phyloP scores from a whole-genome alignment of 495 filamentous ascomycete species.

The Penicillium fimorum region DNA sequence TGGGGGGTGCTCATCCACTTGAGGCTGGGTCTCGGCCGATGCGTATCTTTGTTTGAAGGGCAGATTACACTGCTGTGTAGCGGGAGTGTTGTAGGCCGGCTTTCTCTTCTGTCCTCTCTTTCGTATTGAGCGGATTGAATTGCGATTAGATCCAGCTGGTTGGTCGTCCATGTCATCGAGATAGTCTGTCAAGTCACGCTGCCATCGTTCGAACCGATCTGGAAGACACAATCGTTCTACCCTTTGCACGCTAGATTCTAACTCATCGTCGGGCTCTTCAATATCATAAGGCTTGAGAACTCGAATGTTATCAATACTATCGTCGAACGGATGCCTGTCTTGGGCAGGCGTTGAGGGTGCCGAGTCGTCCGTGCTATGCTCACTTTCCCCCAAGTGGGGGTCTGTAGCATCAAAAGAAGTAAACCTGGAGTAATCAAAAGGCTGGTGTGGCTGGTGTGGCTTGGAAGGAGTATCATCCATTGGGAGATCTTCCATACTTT shows the following conservation, averaged over 20 bases:
- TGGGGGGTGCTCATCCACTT: constrained; percentile 15
- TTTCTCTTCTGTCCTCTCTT: constrained; percentile 44
- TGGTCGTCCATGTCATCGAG: constrained; percentile 34
- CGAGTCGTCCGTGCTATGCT: constrained; percentile 18
- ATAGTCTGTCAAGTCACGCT: constrained; percentile 34
- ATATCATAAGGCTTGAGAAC: constrained; percentile 43
- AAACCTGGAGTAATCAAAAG: neutral
- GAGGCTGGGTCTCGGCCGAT: constrained; percentile 11
- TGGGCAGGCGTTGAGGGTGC: constrained; percentile 18
- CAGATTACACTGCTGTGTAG: neutral
- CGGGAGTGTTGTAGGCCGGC: constrained; percentile 12
- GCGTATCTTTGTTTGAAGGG: neutral
- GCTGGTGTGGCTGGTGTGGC: neutral
- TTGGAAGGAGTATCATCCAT: constrained; percentile 1
- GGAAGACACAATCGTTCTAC: constrained; percentile 18
- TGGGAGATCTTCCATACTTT: neutral
- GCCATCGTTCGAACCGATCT: constrained; percentile 29
- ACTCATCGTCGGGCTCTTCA: constrained; percentile 45
- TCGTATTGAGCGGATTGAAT: neutral
- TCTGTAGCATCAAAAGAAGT: neutral
- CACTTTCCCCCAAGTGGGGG: constrained; percentile 13
- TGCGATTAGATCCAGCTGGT: constrained; percentile 12
- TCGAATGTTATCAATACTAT: constrained; percentile 14
- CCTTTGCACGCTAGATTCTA: constrained; percentile 5
- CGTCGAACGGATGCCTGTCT: neutral